A percentile compares a stretch with the other conserved stretches of the same genome.
Evolutionary conservation across 2,329 filamentous ascomycete species (phyloP).

Genomic region (Aspergillus oerlinghausenensis): DNA sequence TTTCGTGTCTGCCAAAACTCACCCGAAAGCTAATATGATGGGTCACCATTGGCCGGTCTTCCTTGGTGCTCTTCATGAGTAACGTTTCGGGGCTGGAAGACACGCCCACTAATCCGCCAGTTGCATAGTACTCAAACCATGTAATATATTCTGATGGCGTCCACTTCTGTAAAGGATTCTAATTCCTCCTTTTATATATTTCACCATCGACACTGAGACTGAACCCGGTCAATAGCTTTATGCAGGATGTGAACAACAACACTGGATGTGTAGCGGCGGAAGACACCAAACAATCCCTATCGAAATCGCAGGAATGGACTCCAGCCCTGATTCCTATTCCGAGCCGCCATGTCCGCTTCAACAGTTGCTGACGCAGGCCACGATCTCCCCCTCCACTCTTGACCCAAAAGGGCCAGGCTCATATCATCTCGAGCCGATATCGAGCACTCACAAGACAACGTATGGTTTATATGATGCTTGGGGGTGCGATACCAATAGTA

Average conservation of each 20-base stretch:
- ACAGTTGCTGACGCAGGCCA: neutral
- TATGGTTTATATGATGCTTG: neutral
- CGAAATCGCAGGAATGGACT: too few relatives aligned
- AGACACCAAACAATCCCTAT: too few relatives aligned
- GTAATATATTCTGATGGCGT: neutral
- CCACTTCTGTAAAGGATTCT: neutral
- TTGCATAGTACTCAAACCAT: neutral
- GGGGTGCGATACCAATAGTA: neutral
- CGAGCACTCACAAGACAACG: neutral
- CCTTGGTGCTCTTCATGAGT: too few relatives aligned
- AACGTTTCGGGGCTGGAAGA: too few relatives aligned
- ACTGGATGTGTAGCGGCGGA: too few relatives aligned
- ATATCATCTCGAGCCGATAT: neutral
- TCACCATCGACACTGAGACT: neutral
- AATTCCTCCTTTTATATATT: neutral
- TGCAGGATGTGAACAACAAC: neutral
- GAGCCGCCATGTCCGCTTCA: neutral
- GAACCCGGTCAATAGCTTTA: neutral
- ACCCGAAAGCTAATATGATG: too few relatives aligned
- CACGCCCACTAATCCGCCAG: too few relatives aligned
- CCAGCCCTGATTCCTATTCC: neutral
- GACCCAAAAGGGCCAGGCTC: neutral
- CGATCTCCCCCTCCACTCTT: neutral
- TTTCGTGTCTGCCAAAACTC: too few relatives aligned
- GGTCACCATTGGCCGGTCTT: too few relatives aligned